Conservation (phyloP, 768 basidiomycete genomes). For the Suillus fuscotomentosus region DNA sequence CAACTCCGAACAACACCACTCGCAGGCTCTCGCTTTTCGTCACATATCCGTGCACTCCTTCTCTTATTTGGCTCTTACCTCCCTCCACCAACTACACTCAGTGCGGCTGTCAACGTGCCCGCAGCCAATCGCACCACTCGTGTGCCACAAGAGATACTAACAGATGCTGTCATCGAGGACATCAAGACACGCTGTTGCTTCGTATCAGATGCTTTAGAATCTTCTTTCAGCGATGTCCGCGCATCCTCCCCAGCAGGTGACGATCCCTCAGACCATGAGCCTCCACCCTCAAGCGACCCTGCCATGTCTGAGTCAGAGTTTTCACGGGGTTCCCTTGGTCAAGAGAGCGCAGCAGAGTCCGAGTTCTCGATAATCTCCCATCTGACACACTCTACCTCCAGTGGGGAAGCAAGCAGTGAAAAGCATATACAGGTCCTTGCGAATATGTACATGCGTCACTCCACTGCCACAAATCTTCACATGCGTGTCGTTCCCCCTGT, state of each 20-base stretch:
- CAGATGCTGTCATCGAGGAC: conserved; percentile 81
- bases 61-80: conserved; percentile 81
- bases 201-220: conserved; percentile 63
- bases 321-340: conserved; percentile 48
- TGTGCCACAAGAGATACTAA: conserved; percentile 78
- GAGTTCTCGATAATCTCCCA: conserved; percentile 58
- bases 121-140: conserved; percentile 59
- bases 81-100: conserved; percentile 76
- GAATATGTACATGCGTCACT: conserved; percentile 70
- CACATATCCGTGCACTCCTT: conserved; percentile 78
- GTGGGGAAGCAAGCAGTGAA: conserved; percentile 15
- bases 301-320: conserved; percentile 70
- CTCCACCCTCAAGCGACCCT: conserved; percentile 49
- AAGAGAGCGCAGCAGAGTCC: conserved; percentile 50
- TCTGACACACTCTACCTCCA: conserved; percentile 32
- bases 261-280: conserved; percentile 38
- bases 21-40: conserved; percentile 79
- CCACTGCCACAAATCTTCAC: conserved; percentile 72
- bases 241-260: conserved; percentile 30
- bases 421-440: conserved; percentile 57
- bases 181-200: conserved; percentile 90
- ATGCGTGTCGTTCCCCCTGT: conserved; percentile 68
- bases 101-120: conserved; percentile 61
- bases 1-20: conserved; percentile 82
- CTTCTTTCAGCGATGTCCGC: conserved; percentile 30